These are phyloP conservation scores for Kodamaea restingae DNA, from an alignment of 805 yeast species.

Conservation along the genomic window DNA sequence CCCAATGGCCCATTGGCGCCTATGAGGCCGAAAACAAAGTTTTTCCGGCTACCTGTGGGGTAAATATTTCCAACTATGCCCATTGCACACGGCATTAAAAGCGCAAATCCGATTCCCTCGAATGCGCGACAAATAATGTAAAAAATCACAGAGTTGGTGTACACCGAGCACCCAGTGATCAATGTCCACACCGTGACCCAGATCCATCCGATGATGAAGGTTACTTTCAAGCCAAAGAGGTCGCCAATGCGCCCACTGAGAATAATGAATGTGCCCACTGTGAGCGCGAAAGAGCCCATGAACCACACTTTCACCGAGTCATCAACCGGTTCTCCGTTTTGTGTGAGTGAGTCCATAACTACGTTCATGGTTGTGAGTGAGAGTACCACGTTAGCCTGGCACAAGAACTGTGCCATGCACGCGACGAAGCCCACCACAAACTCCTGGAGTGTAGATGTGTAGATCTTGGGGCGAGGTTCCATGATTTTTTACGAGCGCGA, in stretches of 20 bases:
- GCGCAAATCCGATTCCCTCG: conserved; percentile 63
- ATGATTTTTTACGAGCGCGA: not conserved
- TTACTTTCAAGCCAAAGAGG: conserved; percentile 56
- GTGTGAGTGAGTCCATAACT: conserved; percentile 24
- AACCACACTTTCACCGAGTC: conserved; percentile 42
- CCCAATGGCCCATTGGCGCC: conserved; percentile 67
- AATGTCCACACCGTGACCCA: conserved; percentile 57
- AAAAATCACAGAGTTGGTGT: conserved; percentile 45
- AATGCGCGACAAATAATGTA: conserved; percentile 47
- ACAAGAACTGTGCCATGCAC: conserved; percentile 33
- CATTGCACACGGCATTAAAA: conserved; percentile 55
- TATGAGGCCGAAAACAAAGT: conserved; percentile 50
- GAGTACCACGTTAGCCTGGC: conserved; percentile 38
- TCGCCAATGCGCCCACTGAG: conserved; percentile 72
- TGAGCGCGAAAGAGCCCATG: conserved; percentile 65
- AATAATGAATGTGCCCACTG: conserved; percentile 69
- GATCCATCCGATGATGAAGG: conserved; percentile 52
- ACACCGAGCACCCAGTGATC: conserved; percentile 55
- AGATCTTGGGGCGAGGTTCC: conserved; percentile 14
- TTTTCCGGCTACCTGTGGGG: conserved; percentile 44
- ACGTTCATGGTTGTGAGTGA: conserved; percentile 36
- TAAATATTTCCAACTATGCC: conserved; percentile 49
- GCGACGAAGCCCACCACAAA: conserved; percentile 18
- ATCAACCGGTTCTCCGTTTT: conserved; percentile 4
- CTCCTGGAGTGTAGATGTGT: conserved; percentile 24